Conservation (phyloP, 768 basidiomycete genomes). For the Mycena vulgaris region DNA sequence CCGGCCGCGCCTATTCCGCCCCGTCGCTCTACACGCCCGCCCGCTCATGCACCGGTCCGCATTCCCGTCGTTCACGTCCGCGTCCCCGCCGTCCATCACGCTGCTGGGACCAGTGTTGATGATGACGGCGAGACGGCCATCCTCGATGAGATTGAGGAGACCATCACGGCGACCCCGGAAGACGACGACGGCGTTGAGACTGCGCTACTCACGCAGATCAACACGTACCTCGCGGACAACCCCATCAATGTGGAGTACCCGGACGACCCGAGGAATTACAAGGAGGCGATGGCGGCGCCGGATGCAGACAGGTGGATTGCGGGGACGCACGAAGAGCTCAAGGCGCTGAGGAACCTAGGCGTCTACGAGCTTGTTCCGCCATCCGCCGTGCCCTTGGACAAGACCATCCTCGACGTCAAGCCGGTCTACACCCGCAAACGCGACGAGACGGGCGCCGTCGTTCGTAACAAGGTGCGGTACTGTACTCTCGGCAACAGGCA, state of each 20-base stretch:
- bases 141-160: too few species aligned
- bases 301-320: neutral
- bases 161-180: too few species aligned
- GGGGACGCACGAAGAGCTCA: neutral
- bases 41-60: too few species aligned
- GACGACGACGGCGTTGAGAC: too few species aligned
- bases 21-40: too few species aligned
- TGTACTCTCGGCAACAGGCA: neutral
- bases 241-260: neutral
- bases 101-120: too few species aligned
- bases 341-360: neutral
- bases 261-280: neutral
- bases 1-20: too few species aligned
- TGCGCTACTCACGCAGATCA: too few species aligned
- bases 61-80: too few species aligned
- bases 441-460: neutral
- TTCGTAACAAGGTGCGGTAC: neutral
- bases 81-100: too few species aligned
- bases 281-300: neutral
- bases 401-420: neutral
- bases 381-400: neutral
- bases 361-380: neutral
- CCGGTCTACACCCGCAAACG: neutral
- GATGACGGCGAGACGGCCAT: too few species aligned
- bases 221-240: neutral